phyloP scores from a whole-genome alignment of 2,329 filamentous ascomycete genomes.

The Trichoderma endophyticum region DNA sequence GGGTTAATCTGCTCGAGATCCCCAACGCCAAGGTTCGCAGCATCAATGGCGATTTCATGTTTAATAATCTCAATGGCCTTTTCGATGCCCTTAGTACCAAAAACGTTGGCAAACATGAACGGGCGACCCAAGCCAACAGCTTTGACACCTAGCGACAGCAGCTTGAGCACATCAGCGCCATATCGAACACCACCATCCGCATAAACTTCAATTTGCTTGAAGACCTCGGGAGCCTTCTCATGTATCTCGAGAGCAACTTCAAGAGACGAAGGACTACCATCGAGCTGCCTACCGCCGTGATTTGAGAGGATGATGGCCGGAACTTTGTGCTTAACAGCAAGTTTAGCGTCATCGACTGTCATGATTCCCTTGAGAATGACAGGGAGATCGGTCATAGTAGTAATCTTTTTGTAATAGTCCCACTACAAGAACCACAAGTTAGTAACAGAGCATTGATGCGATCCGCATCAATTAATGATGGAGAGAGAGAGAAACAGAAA shows the following conservation, averaged over 20 bases:
- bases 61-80: slow-evolving; percentile 45
- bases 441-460: neutral
- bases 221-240: slow-evolving; percentile 37
- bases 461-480: rapidly evolving
- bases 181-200: slow-evolving; percentile 44
- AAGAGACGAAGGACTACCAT: slow-evolving; percentile 37
- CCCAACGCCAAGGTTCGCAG: slow-evolving; percentile 41
- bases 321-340: slow-evolving; percentile 32
- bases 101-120: slow-evolving; percentile 53
- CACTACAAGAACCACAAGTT: slow-evolving; percentile 24
- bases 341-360: slow-evolving; percentile 35
- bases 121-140: slow-evolving; percentile 48
- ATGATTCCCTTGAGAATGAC: slow-evolving; percentile 42
- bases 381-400: slow-evolving; percentile 36
- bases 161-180: slow-evolving; percentile 42
- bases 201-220: slow-evolving; percentile 38
- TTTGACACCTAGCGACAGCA: slow-evolving; percentile 43
- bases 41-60: slow-evolving; percentile 46
- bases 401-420: slow-evolving; percentile 38
- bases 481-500: too few species aligned
- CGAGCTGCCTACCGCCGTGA: slow-evolving; percentile 43
- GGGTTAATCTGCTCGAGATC: slow-evolving; percentile 35
- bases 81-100: slow-evolving; percentile 47
- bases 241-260: slow-evolving; percentile 41
- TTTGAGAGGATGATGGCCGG: slow-evolving; percentile 41